Evolutionary conservation across 257 asterid species (phyloP), one percentile per base, ranked within the genome.

Genomic region (Scutellaria minor): DNA sequence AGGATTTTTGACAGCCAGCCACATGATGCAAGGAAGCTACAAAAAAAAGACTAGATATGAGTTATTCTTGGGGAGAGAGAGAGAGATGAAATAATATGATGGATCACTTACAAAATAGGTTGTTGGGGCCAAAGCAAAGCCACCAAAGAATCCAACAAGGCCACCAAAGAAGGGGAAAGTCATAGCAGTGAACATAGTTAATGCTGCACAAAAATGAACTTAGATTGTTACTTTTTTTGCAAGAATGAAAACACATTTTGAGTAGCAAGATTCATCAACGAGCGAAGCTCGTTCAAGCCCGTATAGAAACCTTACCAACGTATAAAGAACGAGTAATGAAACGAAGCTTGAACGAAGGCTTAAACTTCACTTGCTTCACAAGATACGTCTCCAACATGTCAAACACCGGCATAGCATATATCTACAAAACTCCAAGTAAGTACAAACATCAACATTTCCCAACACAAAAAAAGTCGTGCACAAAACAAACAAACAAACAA

Each of bases 11-110:
- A 86, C 18, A 10, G 20, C 15, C 8, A 86, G 89, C 92, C 92
- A 86, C 31, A 86, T 86, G 53, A 86, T 84, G 84, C 92, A 86
- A 61, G 92, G 92, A 52, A 86, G 82, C 92, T 86, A 51, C 39
- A 10, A 18, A 22, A 61, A 61, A 27, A 18, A 4, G 13, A 12
- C 5, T 11, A 18, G 14, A 9, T 14, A 51, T 18, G 13, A 9
- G 52, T 6, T 24, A 55, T 18, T 9, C 24, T 24, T 13, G 41
- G 51, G n/a, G 12, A 35, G 10, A n/a, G 24, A 39, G 10, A n/a
- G 48, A 50, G 14, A 50, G n/a, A 7, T 20, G 4, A 24, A 44
- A 7, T 7, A 58, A 12, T 13, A 41, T 12, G 48, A 3, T 42
- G 18, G 18, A 41, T 15, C 31, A 67, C 76, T 79, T 72, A 84